A percentile compares a stretch with the other conserved stretches of the same genome.
Evolutionary conservation across 768 basidiomycete genomes (phyloP).

Genomic region (Kwoniella shandongensis): DNA sequence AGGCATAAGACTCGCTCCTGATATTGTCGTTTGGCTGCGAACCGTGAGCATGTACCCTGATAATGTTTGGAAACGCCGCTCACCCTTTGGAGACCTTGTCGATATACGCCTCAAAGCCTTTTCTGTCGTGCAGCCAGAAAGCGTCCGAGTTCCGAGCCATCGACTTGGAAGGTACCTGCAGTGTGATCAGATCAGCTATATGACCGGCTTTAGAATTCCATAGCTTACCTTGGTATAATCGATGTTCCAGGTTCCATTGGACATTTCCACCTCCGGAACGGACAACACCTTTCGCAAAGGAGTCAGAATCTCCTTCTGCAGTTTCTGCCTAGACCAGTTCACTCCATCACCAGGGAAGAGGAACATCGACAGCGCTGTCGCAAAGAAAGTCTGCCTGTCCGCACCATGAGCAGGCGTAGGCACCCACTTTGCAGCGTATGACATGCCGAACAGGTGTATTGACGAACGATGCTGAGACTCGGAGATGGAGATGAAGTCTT

Average conservation of each 20-base stretch:
- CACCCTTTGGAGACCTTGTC: constrained; percentile 60
- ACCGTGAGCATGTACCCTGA: constrained; percentile 5
- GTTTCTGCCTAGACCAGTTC: constrained; percentile 61
- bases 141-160: constrained; percentile 63
- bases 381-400: constrained; percentile 66
- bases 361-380: constrained; percentile 64
- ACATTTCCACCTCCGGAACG: constrained; percentile 67
- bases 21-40: constrained; percentile 57
- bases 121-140: constrained; percentile 64
- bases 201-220: constrained; percentile 59
- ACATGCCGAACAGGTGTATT: constrained; percentile 57
- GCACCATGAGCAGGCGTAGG: constrained; percentile 64
- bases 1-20: constrained; percentile 62
- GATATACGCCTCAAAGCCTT: constrained; percentile 63
- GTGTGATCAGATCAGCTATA: constrained; percentile 56
- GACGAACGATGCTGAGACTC: constrained; percentile 5
- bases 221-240: constrained; percentile 36
- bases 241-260: constrained; percentile 51
- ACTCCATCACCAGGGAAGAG: constrained; percentile 56
- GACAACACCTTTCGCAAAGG: constrained; percentile 59
- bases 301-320: constrained; percentile 63
- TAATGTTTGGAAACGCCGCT: background rate
- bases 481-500: constrained; percentile 51
- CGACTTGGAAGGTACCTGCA: constrained; percentile 58
- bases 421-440: constrained; percentile 70